phyloP scores from a whole-genome alignment of 1,284 basidiomycete genomes.

The Heterobasidion parviporum region DNA sequence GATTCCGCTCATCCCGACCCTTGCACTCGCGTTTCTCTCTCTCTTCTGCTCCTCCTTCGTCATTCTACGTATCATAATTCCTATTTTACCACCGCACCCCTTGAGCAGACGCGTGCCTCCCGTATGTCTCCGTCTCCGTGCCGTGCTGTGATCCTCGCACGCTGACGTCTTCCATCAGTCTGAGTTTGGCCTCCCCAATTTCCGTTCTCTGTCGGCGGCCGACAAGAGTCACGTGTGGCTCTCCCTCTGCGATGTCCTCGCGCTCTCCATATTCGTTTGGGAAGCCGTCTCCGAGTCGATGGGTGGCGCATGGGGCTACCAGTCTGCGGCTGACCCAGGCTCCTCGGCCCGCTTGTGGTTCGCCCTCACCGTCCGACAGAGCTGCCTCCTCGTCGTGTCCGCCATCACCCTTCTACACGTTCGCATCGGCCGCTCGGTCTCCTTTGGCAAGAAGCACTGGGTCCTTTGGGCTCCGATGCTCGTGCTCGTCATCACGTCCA shows the following conservation, averaged over 20 bases:
- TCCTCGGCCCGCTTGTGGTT: slow-evolving; percentile 56
- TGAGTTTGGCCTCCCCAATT: slow-evolving; percentile 63
- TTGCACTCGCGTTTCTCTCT: slow-evolving; percentile 59
- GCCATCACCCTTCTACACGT: slow-evolving; percentile 58
- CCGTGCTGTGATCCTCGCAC: slow-evolving; percentile 5
- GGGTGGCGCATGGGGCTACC: slow-evolving; percentile 33
- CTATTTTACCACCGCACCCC: slow-evolving; percentile 61
- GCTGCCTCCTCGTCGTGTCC: slow-evolving; percentile 52
- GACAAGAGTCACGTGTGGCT: slow-evolving; percentile 69
- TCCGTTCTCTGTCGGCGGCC: slow-evolving; percentile 51
- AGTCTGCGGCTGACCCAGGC: slow-evolving; percentile 35
- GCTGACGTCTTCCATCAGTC: slow-evolving; percentile 30
- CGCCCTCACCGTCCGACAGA: slow-evolving; percentile 52
- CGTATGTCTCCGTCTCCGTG: slow-evolving; percentile 29
- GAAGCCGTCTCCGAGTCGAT: slow-evolving; percentile 46
- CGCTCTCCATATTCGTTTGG: slow-evolving; percentile 56
- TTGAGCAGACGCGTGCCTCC: slow-evolving; percentile 63
- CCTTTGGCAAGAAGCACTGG: slow-evolving; percentile 60
- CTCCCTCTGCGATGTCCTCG: slow-evolving; percentile 51
- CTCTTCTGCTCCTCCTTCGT: slow-evolving; percentile 63
- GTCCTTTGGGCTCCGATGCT: slow-evolving; percentile 58
- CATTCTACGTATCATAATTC: slow-evolving; percentile 62
- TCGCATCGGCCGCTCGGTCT: slow-evolving; percentile 56
- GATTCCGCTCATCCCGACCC: slow-evolving; percentile 56
- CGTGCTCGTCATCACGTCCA: slow-evolving; percentile 45